Evolutionary conservation across 2,329 filamentous ascomycete genomes (phyloP), one percentile per base, ranked within the genome.

Genomic region (Ascochyta viciae-villosae): DNA sequence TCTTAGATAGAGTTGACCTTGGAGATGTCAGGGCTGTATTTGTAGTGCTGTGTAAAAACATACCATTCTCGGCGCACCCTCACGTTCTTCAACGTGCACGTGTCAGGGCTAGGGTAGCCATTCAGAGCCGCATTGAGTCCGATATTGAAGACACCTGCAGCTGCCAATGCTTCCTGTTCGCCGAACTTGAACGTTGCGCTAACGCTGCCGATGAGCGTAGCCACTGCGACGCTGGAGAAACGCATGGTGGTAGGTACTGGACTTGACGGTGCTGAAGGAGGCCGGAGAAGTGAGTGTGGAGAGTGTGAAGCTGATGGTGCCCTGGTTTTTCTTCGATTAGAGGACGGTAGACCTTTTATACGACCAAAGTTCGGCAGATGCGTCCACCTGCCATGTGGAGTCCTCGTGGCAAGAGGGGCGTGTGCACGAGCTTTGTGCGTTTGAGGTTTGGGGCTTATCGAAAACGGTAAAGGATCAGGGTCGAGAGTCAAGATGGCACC

Each of bases 31-130:
- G 37, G 15, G 5, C 4, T 23, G 39, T 6, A 3, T 7, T 2
- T 16, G 6, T 4, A 2, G 1, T 23, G 10, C 8, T 9, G 3
- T 7, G 10, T 6, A 13, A 1, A 7, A 19, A 53, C 62, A 49
- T 49, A 78, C 80, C 80, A 81, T 69, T 82, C 79, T 59, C 70
- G 67, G 33, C 80, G 71, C 3, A 80, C 63, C 4, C 67, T 67
- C 1, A 72, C 73, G 54, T 77, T 81, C 6, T 71, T 54, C 27
- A 77, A 50, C 2, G 67, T 78, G 54, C 77, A 79, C 16, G 58
- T 67, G 7, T 57, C 29, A 6, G 62, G 31, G 33, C 54, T 58
- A 3, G 63, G 64, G 35, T 63, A 64, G 19, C 71, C 71, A 19
- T 71, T 55, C 12, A 45, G 4, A 6, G 52, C 52, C 19, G 68